Percentiles rank a stretch among this genome's conserved stretches.
These are phyloP conservation scores for Canariomyces notabilis DNA, from an alignment of 2,329 filamentous ascomycete genomes.

Conservation along the genomic window DNA sequence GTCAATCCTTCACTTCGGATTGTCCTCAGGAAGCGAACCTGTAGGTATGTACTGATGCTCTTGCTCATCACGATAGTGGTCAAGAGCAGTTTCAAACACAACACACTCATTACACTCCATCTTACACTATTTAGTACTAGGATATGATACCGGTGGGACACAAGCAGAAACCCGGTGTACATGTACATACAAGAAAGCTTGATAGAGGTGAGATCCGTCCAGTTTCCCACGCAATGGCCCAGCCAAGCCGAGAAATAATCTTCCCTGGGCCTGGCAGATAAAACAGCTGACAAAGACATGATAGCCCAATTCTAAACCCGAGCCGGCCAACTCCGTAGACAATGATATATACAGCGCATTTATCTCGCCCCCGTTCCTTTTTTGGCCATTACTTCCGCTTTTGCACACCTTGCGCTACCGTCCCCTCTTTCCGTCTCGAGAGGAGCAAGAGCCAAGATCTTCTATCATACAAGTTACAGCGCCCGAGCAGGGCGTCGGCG, in stretches of 20 bases:
- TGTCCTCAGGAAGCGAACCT: too few relatives aligned
- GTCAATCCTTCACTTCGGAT: too few relatives aligned
- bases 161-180: conserved; percentile 2
- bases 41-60: too few relatives aligned
- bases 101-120: conserved; percentile 8
- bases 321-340: conserved; percentile 11
- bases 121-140: conserved; percentile 1
- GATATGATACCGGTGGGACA: neutral
- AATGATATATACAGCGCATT: conserved; percentile 10
- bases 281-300: conserved; percentile 5
- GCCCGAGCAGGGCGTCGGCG: neutral
- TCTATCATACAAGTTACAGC: conserved; percentile 8
- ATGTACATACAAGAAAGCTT: conserved; percentile 7
- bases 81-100: neutral
- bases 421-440: neutral
- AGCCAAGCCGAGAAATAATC: neutral
- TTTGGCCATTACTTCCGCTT: neutral
- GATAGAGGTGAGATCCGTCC: conserved; percentile 12
- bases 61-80: neutral
- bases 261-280: conserved; percentile 1
- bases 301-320: conserved; percentile 7
- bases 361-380: neutral
- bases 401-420: too few relatives aligned
- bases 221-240: neutral
- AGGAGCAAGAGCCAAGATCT: conserved; percentile 2